Conservation (phyloP, 208 protist genomes). For the Leishmania arabica region DNA sequence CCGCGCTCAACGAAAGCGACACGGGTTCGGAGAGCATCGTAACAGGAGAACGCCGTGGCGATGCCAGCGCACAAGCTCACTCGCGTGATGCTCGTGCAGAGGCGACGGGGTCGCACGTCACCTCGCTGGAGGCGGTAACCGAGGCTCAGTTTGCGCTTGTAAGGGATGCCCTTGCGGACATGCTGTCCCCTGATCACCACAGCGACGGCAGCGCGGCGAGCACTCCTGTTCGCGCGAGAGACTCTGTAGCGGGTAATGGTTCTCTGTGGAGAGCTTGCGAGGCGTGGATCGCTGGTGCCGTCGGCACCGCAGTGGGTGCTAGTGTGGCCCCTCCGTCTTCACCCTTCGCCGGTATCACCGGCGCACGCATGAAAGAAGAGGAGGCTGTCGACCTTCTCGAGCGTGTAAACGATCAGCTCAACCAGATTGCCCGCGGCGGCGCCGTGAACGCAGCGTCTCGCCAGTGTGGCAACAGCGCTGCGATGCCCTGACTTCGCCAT, state of each 20-base stretch:
- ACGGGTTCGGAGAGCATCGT: not conserved
- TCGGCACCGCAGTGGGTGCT: not conserved
- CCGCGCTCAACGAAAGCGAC: not conserved
- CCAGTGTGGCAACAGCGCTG: not conserved
- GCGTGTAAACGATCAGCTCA: constrained; percentile 29
- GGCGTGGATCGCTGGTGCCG: not conserved
- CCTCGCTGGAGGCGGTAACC: not conserved
- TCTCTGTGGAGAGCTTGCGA: constrained; percentile 3
- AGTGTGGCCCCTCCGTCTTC: not conserved
- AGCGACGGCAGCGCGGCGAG: constrained; percentile 3
- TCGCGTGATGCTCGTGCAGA: not conserved
- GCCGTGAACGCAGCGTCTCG: not conserved
- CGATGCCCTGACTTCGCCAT: not conserved
- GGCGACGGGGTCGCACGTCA: not conserved
- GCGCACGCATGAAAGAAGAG: not conserved
- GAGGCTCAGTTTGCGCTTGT: not conserved
- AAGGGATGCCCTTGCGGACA: not conserved
- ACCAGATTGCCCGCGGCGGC: constrained; percentile 14
- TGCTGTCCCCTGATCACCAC: not conserved
- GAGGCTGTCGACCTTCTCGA: constrained; percentile 1
- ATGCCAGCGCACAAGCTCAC: not conserved
- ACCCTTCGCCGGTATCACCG: constrained; percentile 10
- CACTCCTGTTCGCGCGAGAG: not conserved
- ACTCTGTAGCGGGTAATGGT: not conserved
- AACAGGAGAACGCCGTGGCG: not conserved